A percentile compares a stretch with the other conserved stretches of the same genome.
Conservation (phyloP, 495 filamentous ascomycete species). For the Podospora bellae-mahoneyi region DNA sequence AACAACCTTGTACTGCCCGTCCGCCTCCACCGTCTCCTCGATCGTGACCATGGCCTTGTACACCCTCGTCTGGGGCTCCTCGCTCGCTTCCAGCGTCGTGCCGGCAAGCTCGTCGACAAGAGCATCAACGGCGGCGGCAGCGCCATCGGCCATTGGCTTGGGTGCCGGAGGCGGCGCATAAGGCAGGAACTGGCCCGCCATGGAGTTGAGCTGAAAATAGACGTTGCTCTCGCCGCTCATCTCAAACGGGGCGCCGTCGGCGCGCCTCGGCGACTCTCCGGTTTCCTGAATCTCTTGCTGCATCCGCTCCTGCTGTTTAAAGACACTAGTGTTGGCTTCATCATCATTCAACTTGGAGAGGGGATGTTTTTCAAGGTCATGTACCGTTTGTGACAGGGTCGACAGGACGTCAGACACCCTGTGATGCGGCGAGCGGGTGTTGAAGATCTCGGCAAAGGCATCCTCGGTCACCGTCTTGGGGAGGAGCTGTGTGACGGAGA, state of each 20-base stretch:
- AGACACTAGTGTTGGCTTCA: conserved; percentile 16
- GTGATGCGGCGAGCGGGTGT: conserved; percentile 50
- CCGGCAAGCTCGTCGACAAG: conserved; percentile 36
- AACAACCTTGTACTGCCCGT: conserved; percentile 60
- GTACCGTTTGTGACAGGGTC: conserved; percentile 69
- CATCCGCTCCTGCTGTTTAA: conserved; percentile 20
- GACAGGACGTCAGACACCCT: conserved; percentile 66
- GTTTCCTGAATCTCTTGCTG: conserved; percentile 32
- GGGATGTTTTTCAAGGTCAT: conserved; percentile 61
- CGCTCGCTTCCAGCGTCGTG: conserved; percentile 9
- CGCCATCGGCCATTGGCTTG: conserved; percentile 49
- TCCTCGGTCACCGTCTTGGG: conserved; percentile 67
- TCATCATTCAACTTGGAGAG: conserved; percentile 34
- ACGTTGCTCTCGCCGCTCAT: conserved; percentile 34
- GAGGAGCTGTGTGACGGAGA: conserved; percentile 77
- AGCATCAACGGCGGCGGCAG: conserved; percentile 29
- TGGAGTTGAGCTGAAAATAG: conserved; percentile 43
- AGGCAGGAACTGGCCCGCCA: conserved; percentile 62
- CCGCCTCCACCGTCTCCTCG: conserved; percentile 66
- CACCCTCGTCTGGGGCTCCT: conserved; percentile 50
- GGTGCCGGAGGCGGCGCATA: conserved; percentile 78
- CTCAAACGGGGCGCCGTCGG: conserved; percentile 41
- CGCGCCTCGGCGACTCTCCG: conserved; percentile 42
- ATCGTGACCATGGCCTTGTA: conserved; percentile 82
- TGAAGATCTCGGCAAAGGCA: conserved; percentile 79